Evolutionary conservation across 1,284 basidiomycete species (phyloP).

Genomic region (Cerioporus squamosus): DNA sequence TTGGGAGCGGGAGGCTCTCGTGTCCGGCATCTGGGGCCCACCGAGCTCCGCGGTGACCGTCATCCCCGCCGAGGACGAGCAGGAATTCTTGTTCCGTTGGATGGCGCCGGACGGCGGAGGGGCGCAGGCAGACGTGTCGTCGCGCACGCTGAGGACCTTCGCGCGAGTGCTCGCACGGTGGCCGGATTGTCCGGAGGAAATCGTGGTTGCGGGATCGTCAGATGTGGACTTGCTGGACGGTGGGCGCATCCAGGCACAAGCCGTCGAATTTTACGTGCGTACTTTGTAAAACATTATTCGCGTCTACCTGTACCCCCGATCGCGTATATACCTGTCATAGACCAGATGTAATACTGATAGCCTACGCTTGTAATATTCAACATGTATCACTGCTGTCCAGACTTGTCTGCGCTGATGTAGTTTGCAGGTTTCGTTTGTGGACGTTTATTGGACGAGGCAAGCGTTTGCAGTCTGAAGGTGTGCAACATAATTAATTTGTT

Average conservation of each 20-base stretch:
- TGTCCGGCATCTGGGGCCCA: not conserved
- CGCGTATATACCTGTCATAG: not conserved
- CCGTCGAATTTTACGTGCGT: not conserved
- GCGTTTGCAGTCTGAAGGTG: too few species aligned
- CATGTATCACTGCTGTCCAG: too few species aligned
- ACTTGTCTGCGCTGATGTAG: too few species aligned
- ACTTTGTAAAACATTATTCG: not conserved
- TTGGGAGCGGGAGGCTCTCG: not conserved
- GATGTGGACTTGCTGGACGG: not conserved
- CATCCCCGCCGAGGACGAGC: not conserved
- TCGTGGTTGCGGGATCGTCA: not conserved
- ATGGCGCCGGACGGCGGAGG: not conserved
- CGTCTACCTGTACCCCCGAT: conserved; percentile 1
- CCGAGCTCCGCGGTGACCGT: not conserved
- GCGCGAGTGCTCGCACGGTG: not conserved
- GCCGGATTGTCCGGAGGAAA: not conserved
- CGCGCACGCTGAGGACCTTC: not conserved
- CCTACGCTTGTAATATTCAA: too few species aligned
- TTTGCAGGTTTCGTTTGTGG: too few species aligned
- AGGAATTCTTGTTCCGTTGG: not conserved
- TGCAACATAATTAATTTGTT: too few species aligned
- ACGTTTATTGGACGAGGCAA: too few species aligned
- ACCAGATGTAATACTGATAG: too few species aligned
- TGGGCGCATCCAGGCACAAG: not conserved
- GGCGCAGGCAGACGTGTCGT: not conserved